Conservation (phyloP, 257 asterid genomes). For the Cruciata laevipes region DNA sequence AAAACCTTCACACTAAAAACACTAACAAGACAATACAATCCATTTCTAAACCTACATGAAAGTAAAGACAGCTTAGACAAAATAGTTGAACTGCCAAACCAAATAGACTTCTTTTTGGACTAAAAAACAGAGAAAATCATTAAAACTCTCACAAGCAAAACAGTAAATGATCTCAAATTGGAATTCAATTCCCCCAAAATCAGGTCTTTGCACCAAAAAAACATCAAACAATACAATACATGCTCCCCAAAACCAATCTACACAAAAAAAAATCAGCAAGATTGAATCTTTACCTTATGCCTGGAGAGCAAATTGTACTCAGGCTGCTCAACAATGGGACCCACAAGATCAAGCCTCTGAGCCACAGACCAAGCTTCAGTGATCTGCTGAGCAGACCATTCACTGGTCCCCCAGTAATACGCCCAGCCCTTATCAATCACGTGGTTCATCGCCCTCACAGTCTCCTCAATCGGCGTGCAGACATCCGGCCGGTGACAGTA, state of each 20-base stretch:
- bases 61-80: too few relatives aligned
- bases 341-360: slow-evolving; percentile 77
- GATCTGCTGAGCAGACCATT: slow-evolving; percentile 98
- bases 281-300: slow-evolving; percentile 52
- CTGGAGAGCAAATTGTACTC: slow-evolving; percentile 84
- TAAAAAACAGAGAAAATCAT: too few relatives aligned
- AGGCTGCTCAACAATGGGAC: slow-evolving; percentile 94
- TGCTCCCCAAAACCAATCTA: neutral
- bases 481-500: slow-evolving; percentile 85
- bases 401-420: slow-evolving; percentile 97
- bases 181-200: too few relatives aligned
- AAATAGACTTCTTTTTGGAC: neutral
- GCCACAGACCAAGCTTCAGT: slow-evolving; percentile 98
- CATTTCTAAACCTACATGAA: too few relatives aligned
- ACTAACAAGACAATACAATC: too few relatives aligned
- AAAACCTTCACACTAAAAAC: too few relatives aligned
- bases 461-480: slow-evolving; percentile 84
- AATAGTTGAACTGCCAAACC: too few relatives aligned
- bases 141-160: too few relatives aligned
- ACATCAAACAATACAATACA: neutral
- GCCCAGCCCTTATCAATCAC: slow-evolving; percentile 99
- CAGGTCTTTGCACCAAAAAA: neutral
- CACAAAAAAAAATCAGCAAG: neutral
- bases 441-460: slow-evolving; percentile 91
- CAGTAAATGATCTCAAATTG: too few relatives aligned